A percentile compares a stretch with the other conserved stretches of the same genome.
Evolutionary conservation across 225 moss, liverwort and hornwort species (phyloP).

Genomic region (Straminergon stramineum): DNA sequence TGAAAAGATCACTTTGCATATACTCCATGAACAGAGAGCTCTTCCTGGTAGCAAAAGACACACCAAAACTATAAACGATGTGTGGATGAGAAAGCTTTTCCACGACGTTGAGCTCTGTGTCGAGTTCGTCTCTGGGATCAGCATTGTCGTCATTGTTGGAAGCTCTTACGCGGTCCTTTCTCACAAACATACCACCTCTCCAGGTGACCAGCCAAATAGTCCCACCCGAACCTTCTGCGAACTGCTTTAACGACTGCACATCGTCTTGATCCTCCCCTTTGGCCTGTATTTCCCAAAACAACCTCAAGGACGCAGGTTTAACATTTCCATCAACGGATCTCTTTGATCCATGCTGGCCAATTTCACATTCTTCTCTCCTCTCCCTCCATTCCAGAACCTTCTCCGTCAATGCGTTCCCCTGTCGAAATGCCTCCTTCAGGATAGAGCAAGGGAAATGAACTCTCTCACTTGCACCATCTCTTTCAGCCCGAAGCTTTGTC

Average conservation of each 20-base stretch:
- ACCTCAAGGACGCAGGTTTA: background rate
- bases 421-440: background rate
- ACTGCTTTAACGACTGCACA: background rate
- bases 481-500: background rate
- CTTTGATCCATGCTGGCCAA: background rate
- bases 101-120: background rate
- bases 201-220: background rate
- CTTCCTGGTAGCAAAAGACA: background rate
- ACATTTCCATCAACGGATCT: background rate
- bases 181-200: conserved; percentile 10
- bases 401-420: background rate
- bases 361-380: background rate
- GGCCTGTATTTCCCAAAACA: background rate
- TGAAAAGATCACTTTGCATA: conserved; percentile 2
- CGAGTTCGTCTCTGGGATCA: background rate
- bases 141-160: background rate
- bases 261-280: background rate
- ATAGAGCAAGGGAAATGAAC: background rate
- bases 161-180: background rate
- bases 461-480: background rate
- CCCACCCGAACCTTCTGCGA: background rate
- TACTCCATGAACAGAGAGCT: conserved; percentile 15
- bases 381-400: background rate
- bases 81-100: conserved; percentile 11
- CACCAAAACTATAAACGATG: conserved; percentile 13